These are phyloP conservation scores for Capronia epimyces DNA, from an alignment of 2,329 filamentous ascomycete genomes.

Conservation along the genomic window DNA sequence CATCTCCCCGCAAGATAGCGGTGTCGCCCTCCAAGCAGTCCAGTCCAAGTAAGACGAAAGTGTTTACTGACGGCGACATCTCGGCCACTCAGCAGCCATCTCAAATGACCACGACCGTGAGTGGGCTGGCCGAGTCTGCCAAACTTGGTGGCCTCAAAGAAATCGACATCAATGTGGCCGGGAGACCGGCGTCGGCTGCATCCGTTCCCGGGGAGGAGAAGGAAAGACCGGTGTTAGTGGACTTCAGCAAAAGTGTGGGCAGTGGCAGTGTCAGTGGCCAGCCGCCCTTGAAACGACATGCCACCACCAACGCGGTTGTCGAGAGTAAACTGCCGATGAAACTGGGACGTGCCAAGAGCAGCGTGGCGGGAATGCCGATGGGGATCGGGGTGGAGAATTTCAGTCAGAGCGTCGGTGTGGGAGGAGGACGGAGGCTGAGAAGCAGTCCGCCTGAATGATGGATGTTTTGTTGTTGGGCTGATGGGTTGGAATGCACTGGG, in stretches of 20 bases:
- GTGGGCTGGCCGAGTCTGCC: conserved; percentile 16
- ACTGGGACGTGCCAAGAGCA: conserved; percentile 14
- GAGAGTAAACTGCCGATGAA: conserved; percentile 21
- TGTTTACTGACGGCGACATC: conserved; percentile 49
- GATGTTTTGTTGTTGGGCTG: too few relatives aligned
- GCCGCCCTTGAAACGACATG: conserved; percentile 25
- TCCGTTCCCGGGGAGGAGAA: neutral
- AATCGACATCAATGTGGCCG: conserved; percentile 47
- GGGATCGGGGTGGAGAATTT: conserved; percentile 21
- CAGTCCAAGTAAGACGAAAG: conserved; percentile 47
- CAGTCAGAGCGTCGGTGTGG: conserved; percentile 30
- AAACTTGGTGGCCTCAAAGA: conserved; percentile 40
- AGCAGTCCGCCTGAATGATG: conserved; percentile 30
- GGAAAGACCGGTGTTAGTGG: conserved; percentile 27
- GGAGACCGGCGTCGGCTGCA: conserved; percentile 12
- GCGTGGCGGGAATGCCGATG: conserved; percentile 4
- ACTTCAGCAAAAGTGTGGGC: conserved; percentile 24
- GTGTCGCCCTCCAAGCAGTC: conserved; percentile 29
- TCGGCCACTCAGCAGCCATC: conserved; percentile 29
- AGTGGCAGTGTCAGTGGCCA: conserved; percentile 9
- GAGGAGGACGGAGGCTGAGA: conserved; percentile 36
- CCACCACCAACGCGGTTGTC: conserved; percentile 23
- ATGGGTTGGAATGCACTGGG: too few relatives aligned
- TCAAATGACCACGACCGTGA: conserved; percentile 30
- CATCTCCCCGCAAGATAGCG: conserved; percentile 25